These are phyloP conservation scores for Mimosa pudica DNA, from an alignment of 306 rosid species.

Conservation along the genomic window DNA sequence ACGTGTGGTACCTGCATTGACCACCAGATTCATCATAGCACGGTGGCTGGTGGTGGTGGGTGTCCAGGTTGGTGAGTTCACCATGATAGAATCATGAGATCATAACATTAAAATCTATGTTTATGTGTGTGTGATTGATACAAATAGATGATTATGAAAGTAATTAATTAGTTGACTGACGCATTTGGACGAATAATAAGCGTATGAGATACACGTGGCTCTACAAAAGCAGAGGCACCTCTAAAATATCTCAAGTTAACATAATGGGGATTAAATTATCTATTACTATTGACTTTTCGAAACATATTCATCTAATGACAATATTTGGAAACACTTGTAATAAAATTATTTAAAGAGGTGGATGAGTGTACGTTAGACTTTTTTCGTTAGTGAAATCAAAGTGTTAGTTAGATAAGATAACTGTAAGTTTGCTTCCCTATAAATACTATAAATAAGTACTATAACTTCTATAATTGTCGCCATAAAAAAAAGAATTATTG, in stretches of 20 bases:
- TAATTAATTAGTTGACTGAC: background rate
- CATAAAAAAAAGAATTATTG: background rate
- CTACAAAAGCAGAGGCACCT: background rate
- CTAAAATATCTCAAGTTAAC: background rate
- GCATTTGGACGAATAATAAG: background rate
- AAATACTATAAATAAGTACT: background rate
- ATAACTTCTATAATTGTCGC: no score
- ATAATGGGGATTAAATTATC: background rate
- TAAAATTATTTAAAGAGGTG: background rate
- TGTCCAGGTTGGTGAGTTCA: slow-evolving; percentile 22
- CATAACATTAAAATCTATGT: background rate
- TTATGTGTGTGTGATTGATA: background rate
- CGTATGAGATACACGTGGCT: background rate
- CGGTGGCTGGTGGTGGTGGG: slow-evolving; percentile 22
- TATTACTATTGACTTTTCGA: no score
- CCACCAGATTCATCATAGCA: slow-evolving; percentile 6
- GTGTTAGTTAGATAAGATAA: background rate
- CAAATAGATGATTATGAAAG: background rate
- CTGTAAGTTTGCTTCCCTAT: background rate
- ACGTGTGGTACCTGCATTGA: slow-evolving; percentile 26
- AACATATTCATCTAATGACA: background rate
- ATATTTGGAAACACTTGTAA: background rate
- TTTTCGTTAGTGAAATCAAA: background rate
- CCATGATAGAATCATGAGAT: background rate
- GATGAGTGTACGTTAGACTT: background rate